phyloP scores from a whole-genome alignment of 2,329 filamentous ascomycete genomes.

The Cadophora malorum region DNA sequence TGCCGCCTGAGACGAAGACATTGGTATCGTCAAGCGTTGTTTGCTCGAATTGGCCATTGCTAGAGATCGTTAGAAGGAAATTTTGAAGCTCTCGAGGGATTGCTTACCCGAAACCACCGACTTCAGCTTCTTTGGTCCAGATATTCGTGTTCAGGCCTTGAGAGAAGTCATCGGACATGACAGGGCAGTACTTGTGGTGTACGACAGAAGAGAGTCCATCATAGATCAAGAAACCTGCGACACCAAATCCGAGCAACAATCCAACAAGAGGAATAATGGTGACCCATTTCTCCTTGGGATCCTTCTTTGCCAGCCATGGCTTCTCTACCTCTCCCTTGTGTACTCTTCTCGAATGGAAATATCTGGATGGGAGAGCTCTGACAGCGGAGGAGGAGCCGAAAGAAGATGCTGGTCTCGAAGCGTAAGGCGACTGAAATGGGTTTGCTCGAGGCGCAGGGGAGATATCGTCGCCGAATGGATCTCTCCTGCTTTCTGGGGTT shows the following conservation, averaged over 20 bases:
- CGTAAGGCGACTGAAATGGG: constrained; percentile 47
- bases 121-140: constrained; percentile 58
- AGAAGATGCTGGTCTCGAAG: constrained; percentile 51
- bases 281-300: constrained; percentile 85
- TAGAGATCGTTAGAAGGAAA: constrained; percentile 43
- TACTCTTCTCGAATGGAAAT: constrained; percentile 55
- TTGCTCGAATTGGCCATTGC: constrained; percentile 82
- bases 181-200: constrained; percentile 67
- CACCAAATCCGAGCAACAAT: constrained; percentile 68
- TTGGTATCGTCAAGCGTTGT: constrained; percentile 78
- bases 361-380: constrained; percentile 37
- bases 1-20: constrained; percentile 72
- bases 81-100: constrained; percentile 57
- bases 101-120: constrained; percentile 53
- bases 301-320: constrained; percentile 76
- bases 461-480: constrained; percentile 42
- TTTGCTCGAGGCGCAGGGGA: constrained; percentile 38
- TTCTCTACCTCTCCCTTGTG: constrained; percentile 76
- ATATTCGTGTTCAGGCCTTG: constrained; percentile 56
- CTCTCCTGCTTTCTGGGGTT: constrained; percentile 47
- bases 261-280: constrained; percentile 80
- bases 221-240: constrained; percentile 76
- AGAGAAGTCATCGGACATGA: constrained; percentile 57
- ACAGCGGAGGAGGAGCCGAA: constrained; percentile 51
- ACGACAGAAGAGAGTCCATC: constrained; percentile 75